A percentile compares a stretch with the other conserved stretches of the same genome.
Evolutionary conservation across 345 rosid species (phyloP).

Genomic region (Eucalyptus sp.): DNA sequence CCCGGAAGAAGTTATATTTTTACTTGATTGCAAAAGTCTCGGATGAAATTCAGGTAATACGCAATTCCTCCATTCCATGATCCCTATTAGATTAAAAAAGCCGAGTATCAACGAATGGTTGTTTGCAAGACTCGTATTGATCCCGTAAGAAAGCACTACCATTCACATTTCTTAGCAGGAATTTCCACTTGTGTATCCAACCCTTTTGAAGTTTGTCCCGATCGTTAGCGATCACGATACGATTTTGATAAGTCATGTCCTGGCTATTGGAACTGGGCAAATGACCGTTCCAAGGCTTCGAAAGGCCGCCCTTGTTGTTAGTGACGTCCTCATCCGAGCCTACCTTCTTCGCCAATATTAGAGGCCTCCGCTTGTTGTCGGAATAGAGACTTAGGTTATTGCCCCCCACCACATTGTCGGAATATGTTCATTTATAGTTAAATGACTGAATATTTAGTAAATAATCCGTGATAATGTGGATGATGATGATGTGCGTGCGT

Average conservation of each 20-base stretch:
- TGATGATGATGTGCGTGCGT: neutral
- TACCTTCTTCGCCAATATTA: neutral
- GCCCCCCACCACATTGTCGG: neutral
- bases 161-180: neutral
- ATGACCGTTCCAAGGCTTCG: neutral
- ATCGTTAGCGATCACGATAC: neutral
- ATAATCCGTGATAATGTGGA: fast-evolving
- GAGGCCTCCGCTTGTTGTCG: neutral
- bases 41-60: neutral
- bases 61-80: neutral
- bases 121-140: neutral
- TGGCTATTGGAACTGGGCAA: neutral
- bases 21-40: neutral
- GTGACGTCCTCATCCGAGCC: neutral
- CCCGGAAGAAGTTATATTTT: neutral
- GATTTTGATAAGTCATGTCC: neutral
- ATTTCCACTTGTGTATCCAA: neutral
- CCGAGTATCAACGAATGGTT: neutral
- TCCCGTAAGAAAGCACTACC: neutral
- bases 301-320: neutral
- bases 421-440: too few species aligned
- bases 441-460: too few species aligned
- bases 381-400: neutral
- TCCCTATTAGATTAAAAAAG: neutral
- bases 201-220: neutral